phyloP scores from a whole-genome alignment of 139 green algal species.

The Volvox africanus region DNA sequence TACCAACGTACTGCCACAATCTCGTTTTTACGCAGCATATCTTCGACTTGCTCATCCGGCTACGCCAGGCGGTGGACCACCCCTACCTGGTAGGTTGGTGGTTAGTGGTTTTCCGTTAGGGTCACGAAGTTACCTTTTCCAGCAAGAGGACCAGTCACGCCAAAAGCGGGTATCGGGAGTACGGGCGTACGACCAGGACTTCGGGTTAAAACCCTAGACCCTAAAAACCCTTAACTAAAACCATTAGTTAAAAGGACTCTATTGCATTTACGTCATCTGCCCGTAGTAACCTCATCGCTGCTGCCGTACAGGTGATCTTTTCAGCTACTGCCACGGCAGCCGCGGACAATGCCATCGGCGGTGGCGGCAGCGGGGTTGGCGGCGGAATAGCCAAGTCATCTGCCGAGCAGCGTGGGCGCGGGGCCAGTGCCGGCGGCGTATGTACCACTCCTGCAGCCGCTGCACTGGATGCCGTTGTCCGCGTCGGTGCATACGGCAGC shows the following conservation, averaged over 20 bases:
- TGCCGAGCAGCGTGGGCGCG: background rate
- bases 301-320: constrained; percentile 23
- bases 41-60: constrained; percentile 94
- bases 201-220: too few species aligned
- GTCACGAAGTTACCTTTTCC: background rate
- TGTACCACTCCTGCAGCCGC: constrained; percentile 10
- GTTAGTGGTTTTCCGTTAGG: background rate
- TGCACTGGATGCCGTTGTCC: background rate
- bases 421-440: background rate
- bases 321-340: constrained; percentile 33
- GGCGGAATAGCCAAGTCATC: background rate
- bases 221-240: too few species aligned
- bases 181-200: too few species aligned
- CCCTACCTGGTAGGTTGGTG: constrained; percentile 86
- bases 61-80: constrained; percentile 88
- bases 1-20: too few species aligned
- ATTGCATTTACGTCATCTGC: too few species aligned
- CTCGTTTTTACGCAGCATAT: constrained; percentile 77
- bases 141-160: too few species aligned
- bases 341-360: background rate
- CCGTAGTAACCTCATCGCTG: too few species aligned
- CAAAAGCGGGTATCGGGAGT: too few species aligned
- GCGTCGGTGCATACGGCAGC: constrained; percentile 3
- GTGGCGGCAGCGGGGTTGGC: background rate
- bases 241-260: too few species aligned